Conservation (phyloP, 2,329 filamentous ascomycete genomes). For the Aspergillus sojae region DNA sequence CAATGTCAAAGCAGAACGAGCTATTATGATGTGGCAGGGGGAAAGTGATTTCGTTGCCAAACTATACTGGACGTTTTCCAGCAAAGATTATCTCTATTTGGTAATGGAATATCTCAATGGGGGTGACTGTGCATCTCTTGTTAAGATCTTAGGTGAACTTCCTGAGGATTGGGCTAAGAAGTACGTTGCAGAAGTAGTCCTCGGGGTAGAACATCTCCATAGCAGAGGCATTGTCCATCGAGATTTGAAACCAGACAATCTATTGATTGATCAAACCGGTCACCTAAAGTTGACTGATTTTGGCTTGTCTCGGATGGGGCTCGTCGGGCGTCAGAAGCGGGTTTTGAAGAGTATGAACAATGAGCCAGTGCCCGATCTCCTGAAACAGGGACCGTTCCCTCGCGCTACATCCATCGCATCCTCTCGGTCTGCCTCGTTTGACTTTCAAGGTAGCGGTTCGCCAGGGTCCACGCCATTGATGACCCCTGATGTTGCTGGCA, state of each 20-base stretch:
- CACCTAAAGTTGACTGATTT: conserved; percentile 98
- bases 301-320: conserved; percentile 92
- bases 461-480: conserved; percentile 84
- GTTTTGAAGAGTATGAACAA: conserved; percentile 71
- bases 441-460: conserved; percentile 78
- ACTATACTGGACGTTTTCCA: conserved; percentile 99
- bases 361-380: conserved; percentile 86
- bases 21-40: conserved; percentile 99
- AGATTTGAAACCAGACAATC: conserved; percentile 94
- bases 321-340: conserved; percentile 94
- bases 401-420: conserved; percentile 83
- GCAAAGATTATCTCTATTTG: conserved; percentile 96
- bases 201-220: conserved; percentile 96
- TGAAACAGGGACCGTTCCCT: conserved; percentile 90
- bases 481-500: conserved; percentile 71
- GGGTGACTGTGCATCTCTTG: conserved; percentile 92
- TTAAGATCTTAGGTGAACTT: conserved; percentile 88
- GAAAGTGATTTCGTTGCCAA: conserved; percentile 99
- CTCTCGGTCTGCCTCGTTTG: conserved; percentile 90
- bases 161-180: conserved; percentile 98
- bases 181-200: conserved; percentile 91
- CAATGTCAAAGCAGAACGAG: conserved; percentile 96
- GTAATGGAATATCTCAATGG: conserved; percentile 99
- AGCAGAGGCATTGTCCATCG: conserved; percentile 93
- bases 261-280: conserved; percentile 94